Base-by-base conservation (phyloP, 108 stramenopile genomes). In the Halocafeteria seosinensis region DNA sequence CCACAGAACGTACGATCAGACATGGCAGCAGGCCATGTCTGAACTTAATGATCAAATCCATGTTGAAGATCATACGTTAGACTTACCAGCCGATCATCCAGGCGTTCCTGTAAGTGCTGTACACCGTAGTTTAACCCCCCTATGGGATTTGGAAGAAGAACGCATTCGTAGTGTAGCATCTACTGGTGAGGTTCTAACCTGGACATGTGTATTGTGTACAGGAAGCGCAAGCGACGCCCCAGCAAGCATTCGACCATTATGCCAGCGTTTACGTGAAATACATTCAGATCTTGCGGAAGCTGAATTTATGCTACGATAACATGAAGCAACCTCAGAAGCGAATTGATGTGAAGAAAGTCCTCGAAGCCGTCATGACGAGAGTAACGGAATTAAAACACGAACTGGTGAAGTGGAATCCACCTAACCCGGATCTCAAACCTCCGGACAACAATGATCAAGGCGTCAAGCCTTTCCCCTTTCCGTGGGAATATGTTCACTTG, bases 281-380 rank as follows among this genome's bases (percentile, higher is more conserved):
- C 64, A 66, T 81, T 26, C 77, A 86, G 50, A 75, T 88, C 38
- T 64, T 85, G 52, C 63, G 67, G 33, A 70, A 74, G 11, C 68
- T 88, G 65, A 77, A 85, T 36, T 65, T 58, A 37, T 85, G 83
- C 69, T 85, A 86, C 73, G 83, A 87, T 50, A 63, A 70, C 36
- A 79, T 84, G 61, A 69, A 84, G 21, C 88, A 88, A 50, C 86
- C 85, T 25, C 88, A 88, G 58, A 88, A 88, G 51, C 85, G 88
- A n/a, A 35, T 79, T 21, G 81, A 84, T 51, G 81, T 88, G 9
- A 83, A 80, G 65, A 58, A 64, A 61, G 72, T 84, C 26, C 64
- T 88, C 25, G 85, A 87, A 66, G 64, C 79, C 34, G 83, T 87
- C 26, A 86, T 87, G 27, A 68, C 67, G 23, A 75, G 86, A 51